phyloP scores from a whole-genome alignment of 2,329 filamentous ascomycete genomes.

The Fusarium longipes region DNA sequence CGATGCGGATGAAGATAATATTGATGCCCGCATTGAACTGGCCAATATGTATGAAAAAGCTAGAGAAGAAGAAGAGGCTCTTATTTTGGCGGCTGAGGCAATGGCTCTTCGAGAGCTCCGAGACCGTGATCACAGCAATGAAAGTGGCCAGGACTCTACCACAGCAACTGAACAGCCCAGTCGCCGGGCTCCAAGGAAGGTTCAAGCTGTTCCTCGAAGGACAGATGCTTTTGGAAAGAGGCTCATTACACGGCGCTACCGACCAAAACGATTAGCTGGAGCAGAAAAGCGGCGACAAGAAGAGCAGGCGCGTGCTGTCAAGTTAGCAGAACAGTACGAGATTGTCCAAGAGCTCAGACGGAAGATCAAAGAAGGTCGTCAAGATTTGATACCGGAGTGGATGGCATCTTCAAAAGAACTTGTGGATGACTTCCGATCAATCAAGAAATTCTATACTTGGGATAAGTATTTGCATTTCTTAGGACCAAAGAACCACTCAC shows the following conservation, averaged over 20 bases:
- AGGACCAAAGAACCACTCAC: slow-evolving; percentile 50
- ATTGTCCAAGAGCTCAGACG: slow-evolving; percentile 57
- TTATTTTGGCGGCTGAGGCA: slow-evolving; percentile 80
- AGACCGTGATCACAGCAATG: slow-evolving; percentile 42
- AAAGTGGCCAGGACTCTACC: slow-evolving; percentile 1
- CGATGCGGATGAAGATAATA: slow-evolving; percentile 75
- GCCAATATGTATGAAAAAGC: slow-evolving; percentile 86
- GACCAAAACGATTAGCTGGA: slow-evolving; percentile 60
- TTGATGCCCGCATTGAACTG: slow-evolving; percentile 81
- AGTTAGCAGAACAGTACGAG: slow-evolving; percentile 57
- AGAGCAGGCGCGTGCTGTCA: slow-evolving; percentile 56
- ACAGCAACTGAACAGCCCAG: slow-evolving; percentile 5
- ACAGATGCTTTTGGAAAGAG: slow-evolving; percentile 32
- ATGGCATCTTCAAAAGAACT: slow-evolving; percentile 69
- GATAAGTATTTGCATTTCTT: slow-evolving; percentile 72
- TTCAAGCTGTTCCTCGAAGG: slow-evolving; percentile 17
- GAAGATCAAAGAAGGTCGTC: slow-evolving; percentile 56
- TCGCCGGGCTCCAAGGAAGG: slow-evolving; percentile 27
- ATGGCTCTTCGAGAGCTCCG: slow-evolving; percentile 69
- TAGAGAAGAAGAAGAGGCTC: slow-evolving; percentile 78
- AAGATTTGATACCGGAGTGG: slow-evolving; percentile 62
- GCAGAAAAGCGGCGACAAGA: slow-evolving; percentile 58
- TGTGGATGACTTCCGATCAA: slow-evolving; percentile 71
- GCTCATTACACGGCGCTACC: slow-evolving; percentile 55
- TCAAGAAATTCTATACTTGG: slow-evolving; percentile 74